phyloP scores from a whole-genome alignment of 1,284 basidiomycete genomes.

The Agaricales sp. region DNA sequence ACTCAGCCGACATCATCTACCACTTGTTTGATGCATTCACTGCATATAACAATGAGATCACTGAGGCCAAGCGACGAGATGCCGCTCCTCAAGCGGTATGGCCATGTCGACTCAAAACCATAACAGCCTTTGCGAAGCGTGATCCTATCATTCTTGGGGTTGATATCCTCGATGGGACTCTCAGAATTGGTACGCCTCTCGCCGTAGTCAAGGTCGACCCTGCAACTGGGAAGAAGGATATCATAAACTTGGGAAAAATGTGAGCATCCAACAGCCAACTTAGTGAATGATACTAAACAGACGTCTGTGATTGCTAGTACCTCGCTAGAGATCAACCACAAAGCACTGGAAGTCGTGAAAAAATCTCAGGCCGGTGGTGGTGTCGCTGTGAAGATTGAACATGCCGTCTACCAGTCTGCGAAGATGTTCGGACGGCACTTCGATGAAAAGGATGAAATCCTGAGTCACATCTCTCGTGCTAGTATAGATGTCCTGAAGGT shows the following conservation, averaged over 20 bases:
- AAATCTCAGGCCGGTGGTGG: constrained; percentile 90
- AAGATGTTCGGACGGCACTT: constrained; percentile 94
- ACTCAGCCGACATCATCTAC: constrained; percentile 91
- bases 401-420: constrained; percentile 90
- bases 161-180: constrained; percentile 88
- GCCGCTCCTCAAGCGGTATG: constrained; percentile 94
- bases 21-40: constrained; percentile 98
- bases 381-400: constrained; percentile 98
- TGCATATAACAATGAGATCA: constrained; percentile 90
- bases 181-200: constrained; percentile 92
- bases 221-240: constrained; percentile 81
- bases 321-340: constrained; percentile 93
- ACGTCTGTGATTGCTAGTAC: constrained; percentile 68
- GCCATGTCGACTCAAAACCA: constrained; percentile 90
- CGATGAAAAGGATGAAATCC: constrained; percentile 91
- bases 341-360: constrained; percentile 78
- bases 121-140: constrained; percentile 91
- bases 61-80: constrained; percentile 87
- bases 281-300: not conserved
- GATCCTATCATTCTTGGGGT: constrained; percentile 98
- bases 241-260: constrained; percentile 92
- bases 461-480: constrained; percentile 84
- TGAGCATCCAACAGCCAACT: constrained; percentile 31
- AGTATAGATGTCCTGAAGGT: constrained; percentile 95
- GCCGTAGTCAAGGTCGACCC: constrained; percentile 91